A percentile compares a stretch with the other conserved stretches of the same genome.
Evolutionary conservation across 78 protist species (phyloP).

Genomic region (Dictyostelium purpureum): DNA sequence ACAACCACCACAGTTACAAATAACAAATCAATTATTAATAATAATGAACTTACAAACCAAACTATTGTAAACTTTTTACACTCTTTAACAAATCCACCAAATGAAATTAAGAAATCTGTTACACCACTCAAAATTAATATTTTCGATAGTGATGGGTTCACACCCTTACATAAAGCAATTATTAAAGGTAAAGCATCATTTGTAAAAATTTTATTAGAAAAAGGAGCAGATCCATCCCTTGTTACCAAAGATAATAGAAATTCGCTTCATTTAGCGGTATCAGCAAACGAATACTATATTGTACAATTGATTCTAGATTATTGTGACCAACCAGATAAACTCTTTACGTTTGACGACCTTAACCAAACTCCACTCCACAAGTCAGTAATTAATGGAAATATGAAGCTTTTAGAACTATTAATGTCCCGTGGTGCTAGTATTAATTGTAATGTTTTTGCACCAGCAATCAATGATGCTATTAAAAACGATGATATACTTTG

Average conservation of each 20-base stretch:
- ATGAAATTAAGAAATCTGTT: background rate
- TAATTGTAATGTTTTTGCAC: conserved; percentile 1
- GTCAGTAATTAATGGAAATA: conserved; percentile 59
- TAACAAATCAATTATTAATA: background rate
- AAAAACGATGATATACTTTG: conserved; percentile 35
- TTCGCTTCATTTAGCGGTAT: conserved; percentile 49
- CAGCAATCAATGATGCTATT: conserved; percentile 45
- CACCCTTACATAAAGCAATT: conserved; percentile 70
- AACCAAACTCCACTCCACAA: conserved; percentile 51
- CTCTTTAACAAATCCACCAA: background rate
- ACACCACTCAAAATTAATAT: conserved; percentile 41
- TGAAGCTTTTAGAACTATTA: conserved; percentile 31
- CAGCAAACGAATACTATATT: conserved; percentile 34
- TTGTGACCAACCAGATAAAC: background rate
- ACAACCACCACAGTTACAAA: background rate
- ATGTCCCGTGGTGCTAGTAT: conserved; percentile 63
- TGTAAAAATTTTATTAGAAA: conserved; percentile 50
- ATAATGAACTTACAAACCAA: background rate
- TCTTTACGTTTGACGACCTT: conserved; percentile 14
- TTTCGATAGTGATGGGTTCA: conserved; percentile 54
- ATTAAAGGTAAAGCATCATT: conserved; percentile 36
- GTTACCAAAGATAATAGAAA: conserved; percentile 43
- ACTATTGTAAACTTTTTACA: background rate
- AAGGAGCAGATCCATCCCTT: conserved; percentile 59
- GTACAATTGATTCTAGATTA: conserved; percentile 41